Evolutionary conservation across 768 basidiomycete species (phyloP), one percentile per base, ranked within the genome.

Genomic region (Tricholoma terreum): DNA sequence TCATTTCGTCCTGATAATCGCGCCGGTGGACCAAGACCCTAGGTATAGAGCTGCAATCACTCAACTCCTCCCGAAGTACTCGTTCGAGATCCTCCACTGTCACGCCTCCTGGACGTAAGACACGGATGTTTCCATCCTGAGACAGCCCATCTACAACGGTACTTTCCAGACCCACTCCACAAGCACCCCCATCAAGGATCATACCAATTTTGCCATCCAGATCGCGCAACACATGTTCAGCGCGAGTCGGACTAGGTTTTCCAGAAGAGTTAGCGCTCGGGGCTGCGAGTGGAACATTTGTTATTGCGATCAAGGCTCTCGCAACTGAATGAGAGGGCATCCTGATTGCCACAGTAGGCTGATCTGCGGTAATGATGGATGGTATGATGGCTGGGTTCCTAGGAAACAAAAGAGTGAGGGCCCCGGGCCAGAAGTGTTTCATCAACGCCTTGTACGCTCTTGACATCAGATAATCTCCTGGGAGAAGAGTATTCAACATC

Each of bases 261-360:
- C 94, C 94, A 1, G 92, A 94, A 0, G 90, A 86, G 68, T 99
- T 98, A 31, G 97, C 96, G 59, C 92, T 94, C 0, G 97, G 97
- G 0, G 96, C 97, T 11, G 94, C 94, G 15, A 99, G 75, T 0
- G 97, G 95, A 0, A 82, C 69, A 52, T 89, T 77, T 1, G 88
- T 71, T 15, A 86, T 61, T 6, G 88, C 84, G 59, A 98, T 97
- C 59, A 98, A 80, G 0, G 92, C 93, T 45, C 94, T 79, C 0
- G 97, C 94, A 34, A 98, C 85, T 0, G 93, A 90, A 71, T 99
- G 97, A 0, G 90, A 87, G 2, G 97, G 97, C 86, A 98, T 93
- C 43, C 97, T 82, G 63, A 98, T 82, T 3, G 93, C 97, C 14
- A 97, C 89, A 0, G 91, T 89, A 0, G 84, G 74, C 43, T 91